These are phyloP conservation scores for Bretschneidera sinensis DNA, from an alignment of 345 rosid species.

Conservation along the genomic window DNA sequence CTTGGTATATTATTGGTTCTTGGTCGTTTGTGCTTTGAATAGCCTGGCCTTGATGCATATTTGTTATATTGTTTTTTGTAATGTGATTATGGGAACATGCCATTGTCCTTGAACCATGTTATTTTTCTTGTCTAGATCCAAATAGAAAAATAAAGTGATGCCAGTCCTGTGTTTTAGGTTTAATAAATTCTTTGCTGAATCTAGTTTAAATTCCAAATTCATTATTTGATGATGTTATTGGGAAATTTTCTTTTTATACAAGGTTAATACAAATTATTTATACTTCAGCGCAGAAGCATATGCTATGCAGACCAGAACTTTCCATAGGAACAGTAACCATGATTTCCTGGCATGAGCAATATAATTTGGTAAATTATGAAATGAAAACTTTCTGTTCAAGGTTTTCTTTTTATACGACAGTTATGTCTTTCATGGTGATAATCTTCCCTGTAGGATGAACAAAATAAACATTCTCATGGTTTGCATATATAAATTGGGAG, in stretches of 20 bases:
- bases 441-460: neutral
- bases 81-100: neutral
- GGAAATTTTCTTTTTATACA: neutral
- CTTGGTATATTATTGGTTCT: neutral
- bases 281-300: no score
- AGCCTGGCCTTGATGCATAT: neutral
- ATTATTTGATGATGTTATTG: no score
- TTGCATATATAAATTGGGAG: neutral
- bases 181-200: neutral
- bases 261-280: neutral
- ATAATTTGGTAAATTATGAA: no score
- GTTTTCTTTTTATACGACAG: no score
- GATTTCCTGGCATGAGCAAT: neutral
- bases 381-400: no score
- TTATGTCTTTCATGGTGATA: neutral
- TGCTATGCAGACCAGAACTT: no score
- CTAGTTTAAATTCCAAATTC: no score
- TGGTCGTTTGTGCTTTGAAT: neutral
- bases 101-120: neutral
- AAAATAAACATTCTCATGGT: neutral
- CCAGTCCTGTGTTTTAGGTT: neutral
- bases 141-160: neutral
- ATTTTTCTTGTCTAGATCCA: neutral
- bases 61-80: no score
- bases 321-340: neutral